Conservation (phyloP, 371 early-diverging fungal genomes). For the Mortierella sp. region DNA sequence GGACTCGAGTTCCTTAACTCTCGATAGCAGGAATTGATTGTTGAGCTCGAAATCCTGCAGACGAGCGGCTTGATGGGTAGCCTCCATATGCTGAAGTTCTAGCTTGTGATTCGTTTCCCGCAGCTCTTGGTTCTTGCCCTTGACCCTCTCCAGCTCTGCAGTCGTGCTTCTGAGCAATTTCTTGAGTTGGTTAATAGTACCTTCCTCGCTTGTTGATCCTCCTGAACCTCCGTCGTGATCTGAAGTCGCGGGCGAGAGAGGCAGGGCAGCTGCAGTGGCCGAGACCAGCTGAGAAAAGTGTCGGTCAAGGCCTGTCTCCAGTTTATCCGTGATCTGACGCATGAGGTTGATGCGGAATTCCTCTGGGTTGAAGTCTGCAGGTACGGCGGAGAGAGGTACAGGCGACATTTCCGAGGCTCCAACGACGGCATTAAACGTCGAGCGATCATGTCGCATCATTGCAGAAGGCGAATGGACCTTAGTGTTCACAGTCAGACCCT, state of each 20-base stretch:
- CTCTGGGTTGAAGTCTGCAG: constrained; percentile 40
- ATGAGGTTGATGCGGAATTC: constrained; percentile 45
- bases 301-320: constrained; percentile 51
- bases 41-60: constrained; percentile 45
- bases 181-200: constrained; percentile 15
- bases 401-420: constrained; percentile 31
- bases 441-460: constrained; percentile 33
- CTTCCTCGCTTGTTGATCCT: constrained; percentile 11
- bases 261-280: constrained; percentile 30
- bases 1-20: constrained; percentile 48
- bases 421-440: too few species aligned
- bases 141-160: constrained; percentile 40
- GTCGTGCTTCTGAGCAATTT: constrained; percentile 26
- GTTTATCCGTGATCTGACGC: constrained; percentile 48
- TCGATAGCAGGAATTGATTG: constrained; percentile 42
- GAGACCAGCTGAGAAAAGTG: constrained; percentile 46
- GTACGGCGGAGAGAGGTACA: constrained; percentile 16
- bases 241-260: constrained; percentile 43
- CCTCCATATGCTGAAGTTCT: constrained; percentile 39
- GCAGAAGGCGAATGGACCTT: constrained; percentile 30
- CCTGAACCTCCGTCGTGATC: constrained; percentile 17
- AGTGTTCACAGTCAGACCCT: constrained; percentile 43
- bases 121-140: constrained; percentile 47
- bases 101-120: constrained; percentile 41
- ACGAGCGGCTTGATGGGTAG: constrained; percentile 34